Evolutionary conservation across 768 basidiomycete species (phyloP).

Genomic region (Suillus weaverae): DNA sequence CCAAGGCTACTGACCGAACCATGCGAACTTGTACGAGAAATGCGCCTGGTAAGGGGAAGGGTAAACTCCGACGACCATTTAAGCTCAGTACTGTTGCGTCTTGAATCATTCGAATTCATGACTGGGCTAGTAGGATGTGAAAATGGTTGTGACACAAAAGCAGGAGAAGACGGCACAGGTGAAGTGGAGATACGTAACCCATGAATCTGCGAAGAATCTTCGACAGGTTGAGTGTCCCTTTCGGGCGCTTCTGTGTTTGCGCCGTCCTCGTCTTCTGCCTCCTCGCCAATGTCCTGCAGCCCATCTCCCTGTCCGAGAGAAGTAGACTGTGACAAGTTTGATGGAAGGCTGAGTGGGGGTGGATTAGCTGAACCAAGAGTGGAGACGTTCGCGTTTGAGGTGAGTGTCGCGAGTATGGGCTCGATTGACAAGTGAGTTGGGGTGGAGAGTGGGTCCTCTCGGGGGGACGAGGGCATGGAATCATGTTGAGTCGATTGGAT

Average conservation of each 20-base stretch:
- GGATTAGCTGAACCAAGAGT: slow-evolving; percentile 30
- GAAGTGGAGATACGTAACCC: slow-evolving; percentile 57
- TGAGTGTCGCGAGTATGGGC: slow-evolving; percentile 45
- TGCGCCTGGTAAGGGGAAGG: slow-evolving; percentile 21
- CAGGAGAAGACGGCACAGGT: slow-evolving; percentile 32
- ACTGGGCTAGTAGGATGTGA: slow-evolving; percentile 24
- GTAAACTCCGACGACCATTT: slow-evolving; percentile 25
- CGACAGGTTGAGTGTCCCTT: slow-evolving; percentile 20
- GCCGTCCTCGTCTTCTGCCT: slow-evolving; percentile 52
- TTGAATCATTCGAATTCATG: slow-evolving; percentile 16
- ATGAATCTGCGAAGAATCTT: slow-evolving; percentile 44
- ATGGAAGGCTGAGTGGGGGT: slow-evolving; percentile 39
- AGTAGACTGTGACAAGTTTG: slow-evolving; percentile 30
- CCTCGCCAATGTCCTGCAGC: slow-evolving; percentile 55
- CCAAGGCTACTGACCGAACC: slow-evolving; percentile 27
- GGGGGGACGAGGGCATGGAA: slow-evolving; percentile 15
- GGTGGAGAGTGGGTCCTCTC: slow-evolving; percentile 6
- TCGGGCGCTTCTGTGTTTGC: slow-evolving; percentile 13
- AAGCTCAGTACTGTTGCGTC: slow-evolving; percentile 25
- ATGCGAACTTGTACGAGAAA: slow-evolving; percentile 25
- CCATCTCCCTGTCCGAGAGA: slow-evolving; percentile 31
- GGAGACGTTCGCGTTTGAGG: slow-evolving; percentile 21
- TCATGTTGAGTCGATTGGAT: neutral
- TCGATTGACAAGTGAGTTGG: slow-evolving; percentile 38
- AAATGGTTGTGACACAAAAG: slow-evolving; percentile 26